Base-by-base conservation (phyloP, 768 basidiomycete genomes). In the Rhizopogon vinicolor region DNA sequence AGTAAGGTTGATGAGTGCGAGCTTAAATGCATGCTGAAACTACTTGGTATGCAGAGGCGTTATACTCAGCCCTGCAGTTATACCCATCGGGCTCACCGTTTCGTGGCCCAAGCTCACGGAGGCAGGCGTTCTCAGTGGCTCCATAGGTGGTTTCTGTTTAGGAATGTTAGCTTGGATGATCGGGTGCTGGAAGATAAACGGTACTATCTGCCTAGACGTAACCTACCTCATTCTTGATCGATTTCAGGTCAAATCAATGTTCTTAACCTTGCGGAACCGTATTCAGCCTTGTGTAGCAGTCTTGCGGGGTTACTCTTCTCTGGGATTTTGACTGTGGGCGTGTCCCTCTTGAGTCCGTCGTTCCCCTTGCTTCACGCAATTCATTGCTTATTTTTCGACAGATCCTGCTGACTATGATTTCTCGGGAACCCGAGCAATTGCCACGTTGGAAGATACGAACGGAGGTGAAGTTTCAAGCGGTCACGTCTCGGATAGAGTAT, bases 131-230 rank as follows among this genome's bases (percentile, higher is more conserved):
- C 63, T 78, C 31, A 59, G 62, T 37, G 79, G 78, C 3, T 67
- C 75, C 13, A 65, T 80, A 45, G 65, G 68, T 2, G 78, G 78
- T 1, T 75, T 74, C 7, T 58, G 65, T 14, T 62, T 75, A 14
- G 77, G 76, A 41, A 78, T 79, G 74, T 41, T 74, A 1, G 77
- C 78, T 18, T 81, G 78, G 78, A 77, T 80, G 74, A 69, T 80
- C 8, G 74, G 77, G 0, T 79, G 79, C 56, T 75, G 71, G 74
- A 78, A 80, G 60, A 78, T 77, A 49, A 77, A 72, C 45, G 77
- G 77, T 74, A 54, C 16, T 63, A 56, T 39, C 25, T 14, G 19
- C 7, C 14, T 25, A 33, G 12, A 4, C 25, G 16, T 41, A 10
- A 19, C 18, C 13, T 29, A 40, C 2, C 2, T 18, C 18, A 13